Evolutionary conservation across 805 yeast species (phyloP), one percentile per base, ranked within the genome.

Genomic region (Jamesozyma lodderae): DNA sequence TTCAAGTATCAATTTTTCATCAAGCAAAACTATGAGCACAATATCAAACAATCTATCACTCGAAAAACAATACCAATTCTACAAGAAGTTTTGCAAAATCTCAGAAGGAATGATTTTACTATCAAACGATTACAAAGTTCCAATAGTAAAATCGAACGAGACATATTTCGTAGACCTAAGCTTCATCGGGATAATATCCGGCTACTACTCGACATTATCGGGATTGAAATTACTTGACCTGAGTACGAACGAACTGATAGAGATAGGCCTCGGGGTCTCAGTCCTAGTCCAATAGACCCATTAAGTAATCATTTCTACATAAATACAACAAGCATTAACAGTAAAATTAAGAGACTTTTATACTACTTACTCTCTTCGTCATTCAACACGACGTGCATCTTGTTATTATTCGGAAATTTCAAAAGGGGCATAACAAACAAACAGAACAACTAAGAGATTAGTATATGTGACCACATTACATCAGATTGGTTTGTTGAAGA

Each of bases 201-300:
- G 63, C 1, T 59, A 52, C 25, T 56, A 54, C 24, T 48, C 60
- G 6, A 49, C 51, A 6, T 36, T 59, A 11, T 43, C 50, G 4
- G 63, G 62, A 3, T 42, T 60, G n/a, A 59, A 56, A 38, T 39
- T 59, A 11, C 44, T 59, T 20, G 64, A 59, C 37, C 39, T 60
- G 14, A 45, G 47, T 27, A 48, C 58, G 0, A 50, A 47, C 25
- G 62, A 59, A 28, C 36, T 51, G 16, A 43, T 52, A n/a, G 61
- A 56, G 26, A 47, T 60, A 14, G 62, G 64, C 3, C 37, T 35
- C 17, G 51, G 52, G 2, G 45, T 49, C 16, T 52, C 57, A 13
- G 44, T 60, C 3, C 35, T 54, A 8, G 50, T 59, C 15, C 43
- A 50, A 28, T 55, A 41, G n/a, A n/a, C n/a, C n/a, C n/a, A n/a